Base-by-base conservation (phyloP, 768 basidiomycete species). In the Panaeolus cyanescens region DNA sequence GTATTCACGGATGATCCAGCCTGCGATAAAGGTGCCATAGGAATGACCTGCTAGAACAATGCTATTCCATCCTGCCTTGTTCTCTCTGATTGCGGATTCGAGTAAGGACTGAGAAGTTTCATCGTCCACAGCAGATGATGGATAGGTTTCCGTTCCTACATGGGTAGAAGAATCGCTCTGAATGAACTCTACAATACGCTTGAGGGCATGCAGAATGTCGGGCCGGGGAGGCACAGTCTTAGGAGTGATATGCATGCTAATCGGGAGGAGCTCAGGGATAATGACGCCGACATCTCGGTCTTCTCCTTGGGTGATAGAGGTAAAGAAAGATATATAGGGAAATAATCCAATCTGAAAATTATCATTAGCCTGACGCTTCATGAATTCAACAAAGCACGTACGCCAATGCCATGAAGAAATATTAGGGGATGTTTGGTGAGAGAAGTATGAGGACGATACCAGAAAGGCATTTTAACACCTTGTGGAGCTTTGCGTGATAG, bases 381-480 rank as follows among this genome's bases (percentile, higher is more conserved):
- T 32, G 13, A 32, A 59, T 37, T 33, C 32, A 25, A 37, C 7
- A 32, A 13, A 60, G 37, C 15, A 73, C 80, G 2, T 71, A 88
- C 85, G 9, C 88, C 89, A n/a, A 89, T 83, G 9, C 88, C 89
- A 58, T 90, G 88, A 1, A 90, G 65, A 66, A 90, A 88, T n/a
- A 89, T 69, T 9, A 90, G 71, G 0, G 88, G 86, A 8, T 75
- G 72, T 62, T 82, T 84, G 1, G 74, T 74, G 8, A 55, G 57
- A 4, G 84, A 81, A 32, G 71, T 75, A 60, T 88, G 86, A 0
- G 75, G 75, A 10, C 76, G 73, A 62, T 76, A 74, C 77, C 78
- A 80, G 63, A 77, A 78, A 1, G 77, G 74, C 30, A 78, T 66
- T 9, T 33, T 63, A 15, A 71, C 68, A 10, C 71, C 69, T 31